Evolutionary conservation across 2,329 filamentous ascomycete genomes (phyloP), one percentile per base, ranked within the genome.

Genomic region (Sarocladium strictum): DNA sequence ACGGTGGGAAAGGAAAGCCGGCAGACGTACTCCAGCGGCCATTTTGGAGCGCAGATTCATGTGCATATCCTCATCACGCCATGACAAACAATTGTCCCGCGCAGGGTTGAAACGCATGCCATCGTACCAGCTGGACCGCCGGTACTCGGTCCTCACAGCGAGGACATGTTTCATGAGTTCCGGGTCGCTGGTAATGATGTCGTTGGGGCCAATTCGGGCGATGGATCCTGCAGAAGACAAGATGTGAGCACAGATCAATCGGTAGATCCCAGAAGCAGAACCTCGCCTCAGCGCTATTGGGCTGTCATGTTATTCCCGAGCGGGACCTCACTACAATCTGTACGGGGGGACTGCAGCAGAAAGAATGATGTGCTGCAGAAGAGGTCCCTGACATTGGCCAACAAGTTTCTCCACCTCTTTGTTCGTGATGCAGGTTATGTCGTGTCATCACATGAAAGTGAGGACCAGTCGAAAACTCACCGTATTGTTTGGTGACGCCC

Each of bases 31-130:
- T 58, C 61, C 2, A 56, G 52, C 0, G n/a, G 55, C 50, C 11
- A 70, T 51, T 70, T 72, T 55, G 61, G 63, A 58, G 70, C 78
- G 59, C n/a, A 63, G 55, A 2, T 52, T 38, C 7, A 61, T 60
- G 61, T 81, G 80, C 19, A 68, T 64, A 15, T 66, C 66, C 54
- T 76, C 75, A 58, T 83, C 71, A 27, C 72, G 69, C 27, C 75
- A 71, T 2, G 75, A 77, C 54, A 82, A 72, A 17, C 78, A 69
- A 58, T 76, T 79, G 62, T 81, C 74, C 17, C 70, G 68, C 38
- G 74, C 67, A 0, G 76, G 74, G 56, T 82, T 74, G 56, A 84
- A 67, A 12, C 73, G 71, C 57, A 80, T 67, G 2, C 71, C 74
- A 54, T 75, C 71, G 60, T 79, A 79, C 72, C 73, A 79, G 12